These are phyloP conservation scores for Fraxinus ornus DNA, from an alignment of 305 asterid species.

Conservation along the genomic window DNA sequence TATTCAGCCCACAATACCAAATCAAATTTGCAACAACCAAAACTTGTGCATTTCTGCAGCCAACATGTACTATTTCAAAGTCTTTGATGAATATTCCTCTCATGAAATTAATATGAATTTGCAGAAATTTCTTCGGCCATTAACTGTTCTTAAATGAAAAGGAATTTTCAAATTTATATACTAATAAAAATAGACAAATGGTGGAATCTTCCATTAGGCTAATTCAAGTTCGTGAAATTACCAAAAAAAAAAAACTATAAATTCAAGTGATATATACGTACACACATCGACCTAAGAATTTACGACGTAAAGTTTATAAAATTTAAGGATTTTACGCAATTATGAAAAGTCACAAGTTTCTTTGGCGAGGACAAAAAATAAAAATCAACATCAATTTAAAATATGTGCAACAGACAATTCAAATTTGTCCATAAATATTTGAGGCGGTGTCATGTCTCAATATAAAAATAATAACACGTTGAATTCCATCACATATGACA, in stretches of 20 bases:
- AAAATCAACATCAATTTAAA: too few species aligned
- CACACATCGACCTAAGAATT: not conserved
- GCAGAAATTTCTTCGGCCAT: not conserved
- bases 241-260: not conserved
- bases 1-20: not conserved
- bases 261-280: not conserved
- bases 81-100: not conserved
- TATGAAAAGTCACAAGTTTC: not conserved
- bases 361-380: not conserved
- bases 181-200: slow-evolving; percentile 21
- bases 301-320: not conserved
- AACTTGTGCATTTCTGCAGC: not conserved
- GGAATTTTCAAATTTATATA: not conserved
- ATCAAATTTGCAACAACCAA: not conserved
- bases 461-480: too few species aligned
- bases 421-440: not conserved
- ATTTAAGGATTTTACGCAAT: not conserved
- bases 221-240: not conserved
- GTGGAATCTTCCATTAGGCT: not conserved
- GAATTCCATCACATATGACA: not conserved
- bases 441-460: not conserved
- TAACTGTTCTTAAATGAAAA: not conserved
- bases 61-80: not conserved
- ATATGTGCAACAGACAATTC: not conserved
- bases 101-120: not conserved